Evolutionary conservation across 495 filamentous ascomycete genomes (phyloP).

Genomic region (Talaromyces borbonicus): DNA sequence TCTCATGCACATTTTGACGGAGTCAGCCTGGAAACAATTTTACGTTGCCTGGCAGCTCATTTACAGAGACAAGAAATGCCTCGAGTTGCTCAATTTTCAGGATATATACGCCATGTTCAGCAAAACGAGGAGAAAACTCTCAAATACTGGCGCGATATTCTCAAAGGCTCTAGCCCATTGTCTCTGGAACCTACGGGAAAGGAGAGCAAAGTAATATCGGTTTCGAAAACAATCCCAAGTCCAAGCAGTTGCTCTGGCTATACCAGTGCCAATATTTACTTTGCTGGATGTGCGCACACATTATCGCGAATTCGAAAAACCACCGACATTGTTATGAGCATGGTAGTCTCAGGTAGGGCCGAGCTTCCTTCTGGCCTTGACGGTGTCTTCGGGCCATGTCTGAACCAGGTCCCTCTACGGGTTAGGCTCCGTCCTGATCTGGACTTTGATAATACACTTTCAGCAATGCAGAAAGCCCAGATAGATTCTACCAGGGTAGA

Average conservation of each 20-base stretch:
- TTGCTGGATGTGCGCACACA: slow-evolving; percentile 35
- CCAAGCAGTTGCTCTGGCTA: slow-evolving; percentile 10
- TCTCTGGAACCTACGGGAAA: neutral
- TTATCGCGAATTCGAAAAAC: slow-evolving; percentile 29
- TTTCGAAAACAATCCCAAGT: slow-evolving; percentile 8
- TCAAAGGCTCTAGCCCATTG: slow-evolving; percentile 5
- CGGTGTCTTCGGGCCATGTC: slow-evolving; percentile 29
- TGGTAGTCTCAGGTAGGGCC: slow-evolving; percentile 27
- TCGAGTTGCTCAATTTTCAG: slow-evolving; percentile 29
- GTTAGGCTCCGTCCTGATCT: neutral
- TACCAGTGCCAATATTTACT: slow-evolving; percentile 21
- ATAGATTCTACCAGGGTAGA: too few species aligned
- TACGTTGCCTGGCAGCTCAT: slow-evolving; percentile 24
- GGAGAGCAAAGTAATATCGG: slow-evolving; percentile 1
- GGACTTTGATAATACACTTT: neutral
- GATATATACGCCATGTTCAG: slow-evolving; percentile 28
- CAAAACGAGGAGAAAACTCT: slow-evolving; percentile 22
- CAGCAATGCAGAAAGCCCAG: neutral
- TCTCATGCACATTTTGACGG: slow-evolving; percentile 55
- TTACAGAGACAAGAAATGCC: slow-evolving; percentile 22
- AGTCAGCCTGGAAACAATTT: slow-evolving; percentile 41
- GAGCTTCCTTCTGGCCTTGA: slow-evolving; percentile 20
- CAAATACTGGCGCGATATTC: slow-evolving; percentile 12
- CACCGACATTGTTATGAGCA: slow-evolving; percentile 34
- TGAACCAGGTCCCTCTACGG: slow-evolving; percentile 37